Conservation (phyloP, 2,329 filamentous ascomycete species). For the Coleophoma eucalyptorum region DNA sequence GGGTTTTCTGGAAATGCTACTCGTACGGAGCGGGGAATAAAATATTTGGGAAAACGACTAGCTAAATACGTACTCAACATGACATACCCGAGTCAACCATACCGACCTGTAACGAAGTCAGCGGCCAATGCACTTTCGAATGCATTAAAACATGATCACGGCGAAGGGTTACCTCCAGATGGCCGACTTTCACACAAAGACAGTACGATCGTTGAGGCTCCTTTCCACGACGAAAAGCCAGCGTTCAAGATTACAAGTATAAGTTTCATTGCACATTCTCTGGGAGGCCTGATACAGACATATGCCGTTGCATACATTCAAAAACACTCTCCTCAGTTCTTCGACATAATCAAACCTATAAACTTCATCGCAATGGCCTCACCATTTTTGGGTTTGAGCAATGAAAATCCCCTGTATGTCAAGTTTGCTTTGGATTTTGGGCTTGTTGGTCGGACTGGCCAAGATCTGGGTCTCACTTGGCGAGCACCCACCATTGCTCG, state of each 20-base stretch:
- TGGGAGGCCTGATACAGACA: constrained; percentile 85
- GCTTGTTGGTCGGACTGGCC: constrained; percentile 89
- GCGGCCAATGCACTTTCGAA: constrained; percentile 37
- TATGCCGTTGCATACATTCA: constrained; percentile 96
- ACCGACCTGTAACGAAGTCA: constrained; percentile 57
- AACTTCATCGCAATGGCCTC: constrained; percentile 89
- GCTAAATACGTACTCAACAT: constrained; percentile 86
- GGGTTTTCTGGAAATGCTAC: constrained; percentile 89
- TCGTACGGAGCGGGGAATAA: constrained; percentile 90
- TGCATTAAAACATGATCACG: constrained; percentile 29
- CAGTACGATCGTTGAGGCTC: constrained; percentile 52
- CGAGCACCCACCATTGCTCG: constrained; percentile 79
- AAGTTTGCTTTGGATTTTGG: constrained; percentile 97
- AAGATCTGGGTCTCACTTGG: constrained; percentile 94
- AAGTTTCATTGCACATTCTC: constrained; percentile 88
- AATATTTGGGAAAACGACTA: constrained; percentile 91
- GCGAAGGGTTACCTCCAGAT: constrained; percentile 34
- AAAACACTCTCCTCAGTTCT: constrained; percentile 90
- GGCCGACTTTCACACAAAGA: constrained; percentile 52
- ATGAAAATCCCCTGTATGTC: constrained; percentile 96
- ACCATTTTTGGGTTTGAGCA: constrained; percentile 86
- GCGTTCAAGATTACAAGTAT: constrained; percentile 89
- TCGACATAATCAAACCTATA: constrained; percentile 77
- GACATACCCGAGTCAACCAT: constrained; percentile 93
- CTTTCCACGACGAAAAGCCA: constrained; percentile 36